Evolutionary conservation across 2,329 filamentous ascomycete genomes (phyloP).

Genomic region (Colletotrichum costaricense): DNA sequence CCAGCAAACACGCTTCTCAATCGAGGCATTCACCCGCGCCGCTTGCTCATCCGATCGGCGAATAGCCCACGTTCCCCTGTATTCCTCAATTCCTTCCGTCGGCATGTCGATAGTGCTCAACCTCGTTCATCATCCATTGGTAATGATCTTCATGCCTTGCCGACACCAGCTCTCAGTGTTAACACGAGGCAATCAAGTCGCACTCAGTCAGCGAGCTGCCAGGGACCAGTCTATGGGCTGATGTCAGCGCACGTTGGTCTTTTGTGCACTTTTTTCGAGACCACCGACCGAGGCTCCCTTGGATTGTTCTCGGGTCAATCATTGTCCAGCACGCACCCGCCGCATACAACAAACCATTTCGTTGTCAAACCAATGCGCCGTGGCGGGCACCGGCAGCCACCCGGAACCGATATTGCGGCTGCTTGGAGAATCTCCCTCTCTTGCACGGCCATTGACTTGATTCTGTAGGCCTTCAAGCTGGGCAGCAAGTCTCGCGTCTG

Average conservation of each 20-base stretch:
- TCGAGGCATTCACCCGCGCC: conserved; percentile 21
- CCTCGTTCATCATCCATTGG: not conserved
- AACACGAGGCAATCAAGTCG: not conserved
- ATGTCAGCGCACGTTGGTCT: not conserved
- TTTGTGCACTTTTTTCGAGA: not conserved
- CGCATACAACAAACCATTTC: not conserved
- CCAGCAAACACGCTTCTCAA: conserved; percentile 11
- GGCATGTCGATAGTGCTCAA: not conserved
- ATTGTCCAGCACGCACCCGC: not conserved
- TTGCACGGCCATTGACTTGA: not conserved
- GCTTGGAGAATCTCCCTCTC: not conserved
- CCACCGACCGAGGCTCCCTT: not conserved
- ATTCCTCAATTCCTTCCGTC: not conserved
- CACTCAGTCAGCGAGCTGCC: not conserved
- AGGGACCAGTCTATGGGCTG: not conserved
- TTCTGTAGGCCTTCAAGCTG: not conserved
- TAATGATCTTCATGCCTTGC: not conserved
- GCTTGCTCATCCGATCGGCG: conserved; percentile 10
- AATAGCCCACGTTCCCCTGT: not conserved
- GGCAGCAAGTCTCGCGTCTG: no score
- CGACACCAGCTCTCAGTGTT: not conserved
- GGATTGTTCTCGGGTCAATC: not conserved
- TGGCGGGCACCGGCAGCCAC: not conserved
- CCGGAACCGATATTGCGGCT: not conserved
- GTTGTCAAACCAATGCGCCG: not conserved